A percentile compares a stretch with the other conserved stretches of the same genome.
These are phyloP conservation scores for Aspergillus neotritici DNA, from an alignment of 2,329 filamentous ascomycete species.

Conservation along the genomic window DNA sequence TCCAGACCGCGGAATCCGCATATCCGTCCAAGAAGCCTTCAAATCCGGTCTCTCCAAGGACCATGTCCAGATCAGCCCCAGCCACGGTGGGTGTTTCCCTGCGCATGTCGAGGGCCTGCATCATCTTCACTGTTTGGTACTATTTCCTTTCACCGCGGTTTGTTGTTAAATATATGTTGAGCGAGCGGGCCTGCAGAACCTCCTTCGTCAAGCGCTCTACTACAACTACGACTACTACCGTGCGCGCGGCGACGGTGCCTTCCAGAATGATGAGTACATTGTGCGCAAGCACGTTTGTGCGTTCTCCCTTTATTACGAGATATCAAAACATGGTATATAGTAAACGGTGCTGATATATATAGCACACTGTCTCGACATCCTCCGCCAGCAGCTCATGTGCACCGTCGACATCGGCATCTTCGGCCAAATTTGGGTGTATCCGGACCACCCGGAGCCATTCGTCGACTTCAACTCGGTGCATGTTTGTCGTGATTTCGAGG, in stretches of 20 bases:
- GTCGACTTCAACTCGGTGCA: constrained; percentile 60
- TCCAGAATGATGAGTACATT: constrained; percentile 52
- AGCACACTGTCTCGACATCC: constrained; percentile 57
- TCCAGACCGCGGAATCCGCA: constrained; percentile 44
- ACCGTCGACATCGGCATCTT: constrained; percentile 56
- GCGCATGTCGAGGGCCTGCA: constrained; percentile 30
- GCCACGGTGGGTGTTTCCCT: constrained; percentile 54
- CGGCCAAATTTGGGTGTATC: constrained; percentile 55
- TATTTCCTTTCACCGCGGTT: background rate
- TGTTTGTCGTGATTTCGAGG: constrained; percentile 54
- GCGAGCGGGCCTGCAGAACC: constrained; percentile 39
- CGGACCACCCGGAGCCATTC: constrained; percentile 46
- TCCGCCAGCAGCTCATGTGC: constrained; percentile 61
- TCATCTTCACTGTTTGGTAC: constrained; percentile 49
- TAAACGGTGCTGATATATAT: background rate
- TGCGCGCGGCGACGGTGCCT: constrained; percentile 46
- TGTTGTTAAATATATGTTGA: background rate
- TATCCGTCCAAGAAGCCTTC: constrained; percentile 47
- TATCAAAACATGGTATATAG: background rate
- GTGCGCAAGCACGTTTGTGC: constrained; percentile 54
- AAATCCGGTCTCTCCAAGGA: constrained; percentile 48
- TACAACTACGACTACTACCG: constrained; percentile 58
- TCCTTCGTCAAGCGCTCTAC: constrained; percentile 53
- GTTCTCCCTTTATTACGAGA: constrained; percentile 19
- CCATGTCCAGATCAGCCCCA: constrained; percentile 51